Conservation (phyloP, 2,329 filamentous ascomycete genomes). For the Cladophialophora exuberans region DNA sequence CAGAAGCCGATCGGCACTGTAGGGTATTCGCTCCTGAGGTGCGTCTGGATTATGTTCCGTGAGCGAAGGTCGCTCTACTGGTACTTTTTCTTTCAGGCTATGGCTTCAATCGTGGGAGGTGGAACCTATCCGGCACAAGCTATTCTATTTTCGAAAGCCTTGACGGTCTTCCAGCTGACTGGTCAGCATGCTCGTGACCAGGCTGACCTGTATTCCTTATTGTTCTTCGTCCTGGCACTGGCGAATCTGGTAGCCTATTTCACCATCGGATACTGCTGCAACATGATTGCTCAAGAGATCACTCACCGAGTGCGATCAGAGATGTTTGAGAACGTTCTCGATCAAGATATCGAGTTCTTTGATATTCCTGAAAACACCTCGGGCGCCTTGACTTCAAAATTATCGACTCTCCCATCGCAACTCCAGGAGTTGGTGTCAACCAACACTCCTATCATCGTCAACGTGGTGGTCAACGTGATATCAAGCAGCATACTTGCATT, state of each 20-base stretch:
- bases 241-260: conserved; percentile 45
- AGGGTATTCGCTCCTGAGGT: conserved; percentile 39
- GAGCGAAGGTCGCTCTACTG: conserved; percentile 39
- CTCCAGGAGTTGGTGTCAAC: conserved; percentile 56
- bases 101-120: conserved; percentile 42
- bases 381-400: conserved; percentile 36
- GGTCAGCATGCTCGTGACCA: conserved; percentile 27
- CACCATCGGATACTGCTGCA: conserved; percentile 40
- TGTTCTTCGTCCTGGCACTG: conserved; percentile 52
- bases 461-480: conserved; percentile 51
- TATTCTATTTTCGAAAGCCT: conserved; percentile 39
- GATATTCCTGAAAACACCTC: conserved; percentile 38
- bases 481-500: conserved; percentile 53
- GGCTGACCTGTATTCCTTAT: conserved; percentile 51
- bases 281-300: conserved; percentile 36
- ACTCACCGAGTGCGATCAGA: conserved; percentile 31
- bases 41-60: conserved; percentile 41
- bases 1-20: conserved; percentile 25
- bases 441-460: conserved; percentile 54
- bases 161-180: conserved; percentile 34
- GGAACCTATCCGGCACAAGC: conserved; percentile 53
- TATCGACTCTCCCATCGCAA: conserved; percentile 35
- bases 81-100: conserved; percentile 38
- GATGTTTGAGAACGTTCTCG: conserved; percentile 34
- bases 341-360: conserved; percentile 40